phyloP scores from a whole-genome alignment of 2,329 filamentous ascomycete species.

The Venturia carpophila region DNA sequence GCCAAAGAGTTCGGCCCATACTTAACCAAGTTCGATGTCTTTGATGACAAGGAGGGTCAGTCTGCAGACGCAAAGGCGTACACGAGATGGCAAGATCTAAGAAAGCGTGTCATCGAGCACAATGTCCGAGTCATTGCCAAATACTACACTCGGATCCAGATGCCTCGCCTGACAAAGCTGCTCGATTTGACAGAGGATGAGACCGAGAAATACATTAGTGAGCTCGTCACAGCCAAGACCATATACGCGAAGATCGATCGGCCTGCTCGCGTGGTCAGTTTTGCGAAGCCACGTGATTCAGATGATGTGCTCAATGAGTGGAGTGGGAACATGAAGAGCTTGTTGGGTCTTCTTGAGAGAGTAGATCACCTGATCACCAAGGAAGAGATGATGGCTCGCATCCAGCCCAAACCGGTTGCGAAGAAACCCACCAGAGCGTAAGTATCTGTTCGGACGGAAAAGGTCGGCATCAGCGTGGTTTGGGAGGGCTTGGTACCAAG shows the following conservation, averaged over 20 bases:
- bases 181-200: constrained; percentile 90
- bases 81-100: constrained; percentile 85
- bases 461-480: not conserved
- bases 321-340: constrained; percentile 95
- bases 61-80: constrained; percentile 66
- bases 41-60: constrained; percentile 49
- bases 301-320: constrained; percentile 97
- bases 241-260: constrained; percentile 97
- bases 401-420: constrained; percentile 53
- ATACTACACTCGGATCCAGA: constrained; percentile 96
- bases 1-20: constrained; percentile 82
- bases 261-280: constrained; percentile 83
- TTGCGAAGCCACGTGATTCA: constrained; percentile 87
- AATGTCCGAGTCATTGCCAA: constrained; percentile 96
- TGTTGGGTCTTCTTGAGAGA: constrained; percentile 75
- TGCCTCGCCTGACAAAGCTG: constrained; percentile 80
- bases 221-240: constrained; percentile 94
- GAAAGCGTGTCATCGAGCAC: constrained; percentile 98
- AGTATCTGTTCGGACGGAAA: not conserved
- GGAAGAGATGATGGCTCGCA: constrained; percentile 99
- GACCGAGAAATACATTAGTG: constrained; percentile 98
- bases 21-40: constrained; percentile 82
- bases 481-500: not conserved
- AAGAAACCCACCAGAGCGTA: not conserved
- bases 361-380: constrained; percentile 99